These are phyloP conservation scores for Liquidambar formosana DNA, from an alignment of 164 flowering plant species.

Conservation along the genomic window DNA sequence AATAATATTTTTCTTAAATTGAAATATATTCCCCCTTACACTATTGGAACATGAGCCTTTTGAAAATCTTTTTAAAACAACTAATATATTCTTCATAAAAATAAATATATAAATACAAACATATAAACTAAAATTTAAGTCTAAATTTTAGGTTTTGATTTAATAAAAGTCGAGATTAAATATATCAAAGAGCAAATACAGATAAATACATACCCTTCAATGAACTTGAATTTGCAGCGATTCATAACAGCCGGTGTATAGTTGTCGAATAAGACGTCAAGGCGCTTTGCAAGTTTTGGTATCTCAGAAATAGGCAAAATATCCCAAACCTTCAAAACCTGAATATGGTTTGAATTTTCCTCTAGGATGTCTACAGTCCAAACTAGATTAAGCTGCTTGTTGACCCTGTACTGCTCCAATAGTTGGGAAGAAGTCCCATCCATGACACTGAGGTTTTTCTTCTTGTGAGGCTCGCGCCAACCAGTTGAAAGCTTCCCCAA, in stretches of 20 bases:
- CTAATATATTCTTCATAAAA: too few species aligned
- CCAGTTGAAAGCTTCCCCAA: neutral
- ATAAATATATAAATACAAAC: too few species aligned
- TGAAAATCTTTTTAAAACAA: too few species aligned
- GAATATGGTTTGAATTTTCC: constrained; percentile 3
- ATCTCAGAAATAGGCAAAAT: constrained; percentile 9
- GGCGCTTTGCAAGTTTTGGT: constrained; percentile 9
- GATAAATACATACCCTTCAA: constrained; percentile 9
- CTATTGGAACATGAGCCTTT: too few species aligned
- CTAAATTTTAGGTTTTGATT: too few species aligned
- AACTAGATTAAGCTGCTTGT: constrained; percentile 1
- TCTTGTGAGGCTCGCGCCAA: neutral
- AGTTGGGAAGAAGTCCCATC: too few species aligned
- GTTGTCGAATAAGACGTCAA: neutral
- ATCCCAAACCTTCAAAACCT: constrained; percentile 27
- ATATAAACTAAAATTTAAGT: too few species aligned
- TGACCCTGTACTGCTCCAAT: constrained; percentile 3
- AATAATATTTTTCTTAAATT: too few species aligned
- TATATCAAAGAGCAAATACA: neutral
- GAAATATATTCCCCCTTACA: too few species aligned
- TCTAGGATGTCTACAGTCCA: constrained; percentile 18
- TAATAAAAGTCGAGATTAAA: neutral
- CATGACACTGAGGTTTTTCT: too few species aligned
- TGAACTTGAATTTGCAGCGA: constrained; percentile 11
- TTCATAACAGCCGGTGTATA: constrained; percentile 9